Percentiles rank a stretch among this genome's conserved stretches.
Evolutionary conservation across 495 filamentous ascomycete genomes (phyloP).

Genomic region (Penicillium ochrochloron): DNA sequence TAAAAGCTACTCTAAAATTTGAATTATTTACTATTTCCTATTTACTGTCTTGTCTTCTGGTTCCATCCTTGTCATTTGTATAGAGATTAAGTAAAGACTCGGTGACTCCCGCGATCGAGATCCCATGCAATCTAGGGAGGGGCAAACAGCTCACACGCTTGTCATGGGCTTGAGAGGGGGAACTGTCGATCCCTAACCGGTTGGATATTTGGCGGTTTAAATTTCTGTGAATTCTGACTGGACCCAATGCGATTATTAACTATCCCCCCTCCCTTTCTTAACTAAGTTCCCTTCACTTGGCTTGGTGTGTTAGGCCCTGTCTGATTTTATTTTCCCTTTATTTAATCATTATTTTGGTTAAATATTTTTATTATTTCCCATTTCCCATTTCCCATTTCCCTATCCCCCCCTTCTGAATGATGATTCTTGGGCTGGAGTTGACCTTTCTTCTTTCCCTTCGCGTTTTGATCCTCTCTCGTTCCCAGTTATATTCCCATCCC

Average conservation of each 20-base stretch:
- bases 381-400: background rate
- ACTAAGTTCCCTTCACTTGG: too few species aligned
- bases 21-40: background rate
- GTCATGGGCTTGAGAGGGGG: conserved; percentile 1
- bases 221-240: conserved; percentile 6
- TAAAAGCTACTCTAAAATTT: background rate
- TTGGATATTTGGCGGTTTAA: background rate
- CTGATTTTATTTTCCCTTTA: background rate
- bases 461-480: conserved; percentile 13
- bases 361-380: background rate
- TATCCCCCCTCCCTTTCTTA: background rate
- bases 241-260: background rate
- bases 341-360: background rate
- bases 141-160: conserved; percentile 28
- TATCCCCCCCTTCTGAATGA: background rate
- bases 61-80: background rate
- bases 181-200: conserved; percentile 27
- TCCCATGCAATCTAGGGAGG: conserved; percentile 23
- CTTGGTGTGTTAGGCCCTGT: background rate
- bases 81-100: background rate
- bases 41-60: background rate
- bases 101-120: background rate
- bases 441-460: background rate
- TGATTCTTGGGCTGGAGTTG: background rate
- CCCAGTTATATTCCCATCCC: conserved; percentile 14